phyloP scores from a whole-genome alignment of 2,329 filamentous ascomycete genomes.

The Penicillium sp. region DNA sequence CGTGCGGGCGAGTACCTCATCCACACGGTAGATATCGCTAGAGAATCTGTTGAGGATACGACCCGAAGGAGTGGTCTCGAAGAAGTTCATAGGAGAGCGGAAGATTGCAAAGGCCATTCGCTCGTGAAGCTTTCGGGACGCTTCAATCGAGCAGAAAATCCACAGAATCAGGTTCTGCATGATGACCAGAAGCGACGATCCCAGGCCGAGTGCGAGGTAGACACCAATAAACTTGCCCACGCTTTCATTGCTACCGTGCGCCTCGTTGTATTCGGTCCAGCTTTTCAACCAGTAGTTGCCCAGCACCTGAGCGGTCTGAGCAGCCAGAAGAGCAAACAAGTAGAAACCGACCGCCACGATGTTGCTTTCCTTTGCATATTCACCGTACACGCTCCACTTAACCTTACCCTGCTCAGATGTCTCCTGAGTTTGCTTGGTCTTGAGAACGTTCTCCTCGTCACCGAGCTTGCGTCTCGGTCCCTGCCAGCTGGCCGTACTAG shows the following conservation, averaged over 20 bases:
- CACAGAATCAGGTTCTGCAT: conserved; percentile 90
- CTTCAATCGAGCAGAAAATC: conserved; percentile 99
- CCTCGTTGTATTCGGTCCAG: conserved; percentile 78
- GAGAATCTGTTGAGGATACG: conserved; percentile 96
- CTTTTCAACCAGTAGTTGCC: conserved; percentile 89
- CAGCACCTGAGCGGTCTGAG: conserved; percentile 76
- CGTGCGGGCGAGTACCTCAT: conserved; percentile 88
- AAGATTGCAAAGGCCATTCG: conserved; percentile 97
- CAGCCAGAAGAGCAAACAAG: conserved; percentile 66
- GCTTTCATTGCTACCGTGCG: conserved; percentile 62
- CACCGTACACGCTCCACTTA: conserved; percentile 89
- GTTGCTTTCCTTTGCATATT: conserved; percentile 95
- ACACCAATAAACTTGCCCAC: conserved; percentile 89
- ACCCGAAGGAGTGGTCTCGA: conserved; percentile 94
- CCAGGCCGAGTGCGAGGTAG: conserved; percentile 92
- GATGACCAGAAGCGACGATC: conserved; percentile 77
- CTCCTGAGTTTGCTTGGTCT: conserved; percentile 82
- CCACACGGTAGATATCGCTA: conserved; percentile 63
- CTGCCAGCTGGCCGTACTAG: conserved; percentile 84
- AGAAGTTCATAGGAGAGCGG: conserved; percentile 96
- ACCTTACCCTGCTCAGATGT: conserved; percentile 92
- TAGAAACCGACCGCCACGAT: conserved; percentile 77
- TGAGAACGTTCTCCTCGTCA: conserved; percentile 69
- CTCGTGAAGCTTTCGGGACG: conserved; percentile 92
- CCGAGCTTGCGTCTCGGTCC: conserved; percentile 76